Evolutionary conservation across 129 eudicot species (phyloP).

Genomic region (Centaurea solstitialis): DNA sequence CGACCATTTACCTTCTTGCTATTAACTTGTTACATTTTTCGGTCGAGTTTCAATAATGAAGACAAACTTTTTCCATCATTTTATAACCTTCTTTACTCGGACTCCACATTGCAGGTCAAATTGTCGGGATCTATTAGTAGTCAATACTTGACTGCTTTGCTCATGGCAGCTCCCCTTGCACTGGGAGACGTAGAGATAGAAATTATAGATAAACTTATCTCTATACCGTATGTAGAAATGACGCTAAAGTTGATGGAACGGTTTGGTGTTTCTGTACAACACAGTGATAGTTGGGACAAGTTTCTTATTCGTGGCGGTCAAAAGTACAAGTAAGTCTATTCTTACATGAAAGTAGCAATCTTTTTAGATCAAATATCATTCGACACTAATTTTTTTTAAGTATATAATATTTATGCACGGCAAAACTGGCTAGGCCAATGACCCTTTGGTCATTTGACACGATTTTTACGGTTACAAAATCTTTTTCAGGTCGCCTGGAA

Average conservation of each 20-base stretch:
- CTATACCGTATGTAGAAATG: constrained; percentile 98
- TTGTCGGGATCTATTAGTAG: constrained; percentile 95
- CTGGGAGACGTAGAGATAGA: constrained; percentile 93
- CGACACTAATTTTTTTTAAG: background rate
- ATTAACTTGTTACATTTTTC: background rate
- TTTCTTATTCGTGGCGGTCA: constrained; percentile 87
- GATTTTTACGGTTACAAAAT: background rate
- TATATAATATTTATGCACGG: background rate
- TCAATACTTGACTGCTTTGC: constrained; percentile 94
- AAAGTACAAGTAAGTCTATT: constrained; percentile 78
- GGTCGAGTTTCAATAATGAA: background rate
- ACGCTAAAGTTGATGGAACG: constrained; percentile 96
- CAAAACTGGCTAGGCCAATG: background rate
- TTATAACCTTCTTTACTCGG: background rate
- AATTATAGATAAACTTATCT: constrained; percentile 83
- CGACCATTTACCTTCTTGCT: constrained; percentile 5
- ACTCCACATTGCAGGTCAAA: constrained; percentile 59
- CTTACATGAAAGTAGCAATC: background rate
- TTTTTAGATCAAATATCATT: constrained; percentile 11
- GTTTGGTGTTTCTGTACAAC: constrained; percentile 85
- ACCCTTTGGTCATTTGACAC: background rate
- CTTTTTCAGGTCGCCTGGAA: constrained; percentile 85
- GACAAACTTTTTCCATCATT: background rate
- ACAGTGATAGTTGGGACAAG: constrained; percentile 83
- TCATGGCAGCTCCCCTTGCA: constrained; percentile 96